Percentiles rank a stretch among this genome's conserved stretches.
Evolutionary conservation across 352 stramenopile species (phyloP).

Genomic region (Hyphochytrium catenoides): DNA sequence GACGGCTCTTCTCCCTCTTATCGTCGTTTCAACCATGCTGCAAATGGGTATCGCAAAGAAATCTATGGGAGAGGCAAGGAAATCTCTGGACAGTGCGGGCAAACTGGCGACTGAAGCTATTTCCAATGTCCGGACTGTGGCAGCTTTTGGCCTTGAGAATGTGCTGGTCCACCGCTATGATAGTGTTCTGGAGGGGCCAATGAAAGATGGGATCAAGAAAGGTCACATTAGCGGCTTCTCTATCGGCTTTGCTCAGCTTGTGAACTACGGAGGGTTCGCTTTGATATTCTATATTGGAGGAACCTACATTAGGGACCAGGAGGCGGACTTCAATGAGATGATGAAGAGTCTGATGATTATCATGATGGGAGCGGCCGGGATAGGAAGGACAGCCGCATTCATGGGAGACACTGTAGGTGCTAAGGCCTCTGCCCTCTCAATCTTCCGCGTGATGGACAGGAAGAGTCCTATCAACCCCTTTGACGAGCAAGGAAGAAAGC

Average conservation of each 20-base stretch:
- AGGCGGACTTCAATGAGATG: slow-evolving; percentile 36
- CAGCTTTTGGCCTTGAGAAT: slow-evolving; percentile 39
- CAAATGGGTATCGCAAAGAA: slow-evolving; percentile 6
- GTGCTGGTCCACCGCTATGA: slow-evolving; percentile 34
- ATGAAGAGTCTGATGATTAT: slow-evolving; percentile 41
- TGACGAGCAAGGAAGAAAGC: slow-evolving; percentile 5
- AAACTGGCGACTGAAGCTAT: slow-evolving; percentile 37
- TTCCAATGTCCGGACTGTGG: slow-evolving; percentile 38
- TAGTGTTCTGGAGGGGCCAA: slow-evolving; percentile 17
- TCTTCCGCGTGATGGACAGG: slow-evolving; percentile 60
- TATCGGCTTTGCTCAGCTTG: slow-evolving; percentile 33
- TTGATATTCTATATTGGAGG: slow-evolving; percentile 46
- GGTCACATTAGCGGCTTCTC: slow-evolving; percentile 22
- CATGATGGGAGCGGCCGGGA: slow-evolving; percentile 22
- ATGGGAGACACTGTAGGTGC: slow-evolving; percentile 22
- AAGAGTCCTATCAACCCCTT: slow-evolving; percentile 15
- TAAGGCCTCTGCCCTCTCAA: slow-evolving; percentile 19
- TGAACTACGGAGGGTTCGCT: slow-evolving; percentile 36
- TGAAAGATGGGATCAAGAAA: slow-evolving; percentile 22
- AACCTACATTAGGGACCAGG: slow-evolving; percentile 19
- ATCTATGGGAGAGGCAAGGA: slow-evolving; percentile 1
- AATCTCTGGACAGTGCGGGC: slow-evolving; percentile 13
- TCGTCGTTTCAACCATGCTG: slow-evolving; percentile 4
- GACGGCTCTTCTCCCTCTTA: slow-evolving; percentile 8
- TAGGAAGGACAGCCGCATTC: slow-evolving; percentile 25